Percentiles rank a stretch among this genome's conserved stretches.
Evolutionary conservation across 2,329 filamentous ascomycete genomes (phyloP).

Genomic region (Hypoxylon sp.): DNA sequence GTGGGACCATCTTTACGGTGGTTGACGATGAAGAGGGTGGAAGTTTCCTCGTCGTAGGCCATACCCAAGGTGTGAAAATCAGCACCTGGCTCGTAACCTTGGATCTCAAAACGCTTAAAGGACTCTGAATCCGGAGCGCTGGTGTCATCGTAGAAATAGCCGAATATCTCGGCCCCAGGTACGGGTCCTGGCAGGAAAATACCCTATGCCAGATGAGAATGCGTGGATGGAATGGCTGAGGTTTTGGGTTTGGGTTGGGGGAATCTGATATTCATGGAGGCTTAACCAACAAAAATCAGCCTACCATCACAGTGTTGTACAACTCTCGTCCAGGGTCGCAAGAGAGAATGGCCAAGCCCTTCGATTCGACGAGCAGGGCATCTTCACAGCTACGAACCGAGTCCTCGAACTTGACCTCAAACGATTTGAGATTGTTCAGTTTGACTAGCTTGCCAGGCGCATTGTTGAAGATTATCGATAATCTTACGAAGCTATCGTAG

Average conservation of each 20-base stretch:
- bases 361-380: slow-evolving; percentile 53
- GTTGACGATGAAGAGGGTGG: slow-evolving; percentile 56
- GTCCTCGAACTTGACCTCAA: slow-evolving; percentile 54
- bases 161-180: slow-evolving; percentile 52
- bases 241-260: neutral
- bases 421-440: slow-evolving; percentile 47
- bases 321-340: slow-evolving; percentile 57
- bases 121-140: slow-evolving; percentile 40
- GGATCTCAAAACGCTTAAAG: slow-evolving; percentile 46
- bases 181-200: slow-evolving; percentile 49
- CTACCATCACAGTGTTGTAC: slow-evolving; percentile 58
- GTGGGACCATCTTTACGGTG: slow-evolving; percentile 54
- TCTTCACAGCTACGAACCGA: slow-evolving; percentile 57
- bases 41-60: slow-evolving; percentile 54
- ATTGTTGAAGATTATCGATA: slow-evolving; percentile 43
- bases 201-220: slow-evolving; percentile 42
- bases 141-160: slow-evolving; percentile 55
- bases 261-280: neutral
- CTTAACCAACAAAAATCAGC: neutral
- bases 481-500: slow-evolving; percentile 9
- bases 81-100: slow-evolving; percentile 42
- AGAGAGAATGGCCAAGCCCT: slow-evolving; percentile 54
- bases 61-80: slow-evolving; percentile 59
- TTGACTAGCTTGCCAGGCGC: slow-evolving; percentile 46
- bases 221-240: neutral